These are phyloP conservation scores for Alternaria burnsii DNA, from an alignment of 2,329 filamentous ascomycete genomes.

Conservation along the genomic window DNA sequence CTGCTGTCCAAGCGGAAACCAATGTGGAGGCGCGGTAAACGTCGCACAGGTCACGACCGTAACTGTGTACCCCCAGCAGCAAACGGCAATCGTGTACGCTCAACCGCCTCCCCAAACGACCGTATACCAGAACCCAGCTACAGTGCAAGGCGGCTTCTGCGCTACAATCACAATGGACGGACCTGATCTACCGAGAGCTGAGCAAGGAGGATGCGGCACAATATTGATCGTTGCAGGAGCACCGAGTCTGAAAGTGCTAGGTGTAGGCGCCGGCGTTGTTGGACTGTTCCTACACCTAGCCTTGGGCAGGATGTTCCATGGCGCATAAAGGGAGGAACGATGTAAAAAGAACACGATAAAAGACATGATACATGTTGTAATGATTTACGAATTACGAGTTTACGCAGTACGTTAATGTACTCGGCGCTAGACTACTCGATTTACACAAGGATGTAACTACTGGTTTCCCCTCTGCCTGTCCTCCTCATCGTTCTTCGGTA, in stretches of 20 bases:
- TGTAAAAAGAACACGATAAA: conserved; percentile 8
- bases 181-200: conserved; percentile 45
- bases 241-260: conserved; percentile 26
- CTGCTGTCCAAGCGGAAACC: conserved; percentile 49
- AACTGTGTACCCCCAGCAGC: conserved; percentile 43
- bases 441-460: conserved; percentile 10
- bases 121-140: conserved; percentile 34
- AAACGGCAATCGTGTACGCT: conserved; percentile 42
- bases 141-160: conserved; percentile 45
- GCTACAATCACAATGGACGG: conserved; percentile 49
- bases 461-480: conserved; percentile 60
- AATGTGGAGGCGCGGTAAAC: conserved; percentile 45
- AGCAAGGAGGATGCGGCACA: conserved; percentile 48
- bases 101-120: conserved; percentile 35
- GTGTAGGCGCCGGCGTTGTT: conserved; percentile 26
- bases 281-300: conserved; percentile 36
- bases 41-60: conserved; percentile 47
- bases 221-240: conserved; percentile 47
- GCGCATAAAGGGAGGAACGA: conserved; percentile 12
- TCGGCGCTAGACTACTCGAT: conserved; percentile 15
- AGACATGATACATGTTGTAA: conserved; percentile 19
- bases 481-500: conserved; percentile 63
- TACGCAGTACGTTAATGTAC: conserved; percentile 19
- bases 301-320: conserved; percentile 39
- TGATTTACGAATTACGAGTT: conserved; percentile 34